phyloP scores from a whole-genome alignment of 2,329 filamentous ascomycete species.

The Pseudopyrenochaeta lycopersici region DNA sequence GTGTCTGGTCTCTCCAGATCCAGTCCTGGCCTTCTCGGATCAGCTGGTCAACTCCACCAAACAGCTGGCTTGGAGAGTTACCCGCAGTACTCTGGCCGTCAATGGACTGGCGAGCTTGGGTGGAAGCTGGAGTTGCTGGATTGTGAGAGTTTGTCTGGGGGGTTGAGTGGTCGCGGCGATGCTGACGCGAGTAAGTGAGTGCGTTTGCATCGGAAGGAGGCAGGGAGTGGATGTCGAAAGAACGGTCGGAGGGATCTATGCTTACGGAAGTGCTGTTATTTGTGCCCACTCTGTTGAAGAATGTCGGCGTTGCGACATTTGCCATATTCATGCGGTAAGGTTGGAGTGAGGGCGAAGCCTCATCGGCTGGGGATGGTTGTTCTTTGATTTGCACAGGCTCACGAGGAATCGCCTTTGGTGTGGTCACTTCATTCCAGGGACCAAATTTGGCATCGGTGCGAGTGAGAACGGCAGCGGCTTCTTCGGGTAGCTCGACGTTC shows the following conservation, averaged over 20 bases:
- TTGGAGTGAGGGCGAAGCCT: constrained; percentile 36
- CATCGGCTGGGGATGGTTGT: constrained; percentile 29
- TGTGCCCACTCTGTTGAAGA: constrained; percentile 29
- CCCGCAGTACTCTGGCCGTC: constrained; percentile 39
- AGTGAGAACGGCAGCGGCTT: constrained; percentile 78
- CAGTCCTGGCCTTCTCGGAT: constrained; percentile 70
- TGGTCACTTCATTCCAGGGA: constrained; percentile 56
- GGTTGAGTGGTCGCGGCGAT: constrained; percentile 26
- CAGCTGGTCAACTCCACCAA: constrained; percentile 68
- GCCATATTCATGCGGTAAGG: constrained; percentile 42
- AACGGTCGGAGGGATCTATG: constrained; percentile 33
- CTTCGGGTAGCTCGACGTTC: constrained; percentile 85
- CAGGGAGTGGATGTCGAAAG: constrained; percentile 38
- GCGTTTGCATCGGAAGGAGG: constrained; percentile 42
- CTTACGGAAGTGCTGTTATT: constrained; percentile 32
- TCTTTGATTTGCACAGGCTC: constrained; percentile 26
- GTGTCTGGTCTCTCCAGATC: constrained; percentile 70
- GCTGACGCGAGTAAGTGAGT: constrained; percentile 45
- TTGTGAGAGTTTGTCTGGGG: constrained; percentile 22
- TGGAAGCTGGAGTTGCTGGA: constrained; percentile 33
- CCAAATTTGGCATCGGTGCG: constrained; percentile 84
- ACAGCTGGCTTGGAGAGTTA: constrained; percentile 61
- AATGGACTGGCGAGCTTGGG: constrained; percentile 34
- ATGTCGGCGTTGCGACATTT: constrained; percentile 33
- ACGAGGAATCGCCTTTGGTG: constrained; percentile 30